A percentile compares a stretch with the other conserved stretches of the same genome.
These are phyloP conservation scores for Pseudozyma tsukubaensis DNA, from an alignment of 1,284 basidiomycete species.

Conservation along the genomic window DNA sequence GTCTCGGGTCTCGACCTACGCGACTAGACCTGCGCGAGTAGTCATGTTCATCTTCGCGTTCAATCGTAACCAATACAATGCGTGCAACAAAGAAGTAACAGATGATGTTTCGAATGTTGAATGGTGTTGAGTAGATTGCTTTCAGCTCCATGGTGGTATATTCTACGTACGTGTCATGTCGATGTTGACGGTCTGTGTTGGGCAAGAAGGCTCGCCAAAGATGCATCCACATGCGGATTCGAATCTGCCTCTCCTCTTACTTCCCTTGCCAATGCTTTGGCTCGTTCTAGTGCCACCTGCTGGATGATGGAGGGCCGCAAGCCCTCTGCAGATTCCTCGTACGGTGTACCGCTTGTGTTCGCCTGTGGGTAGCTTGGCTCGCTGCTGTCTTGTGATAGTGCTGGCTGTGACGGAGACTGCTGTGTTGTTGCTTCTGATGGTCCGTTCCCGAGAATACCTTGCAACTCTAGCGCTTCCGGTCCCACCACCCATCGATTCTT, in stretches of 20 bases:
- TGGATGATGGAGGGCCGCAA: slow-evolving; percentile 40
- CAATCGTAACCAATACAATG: too few species aligned
- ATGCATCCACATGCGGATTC: slow-evolving; percentile 16
- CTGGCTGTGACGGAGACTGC: slow-evolving; percentile 1
- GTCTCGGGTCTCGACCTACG: slow-evolving; percentile 48
- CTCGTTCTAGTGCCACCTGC: slow-evolving; percentile 42
- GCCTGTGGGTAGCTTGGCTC: neutral
- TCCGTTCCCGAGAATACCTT: slow-evolving; percentile 44
- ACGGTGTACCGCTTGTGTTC: neutral
- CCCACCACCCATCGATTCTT: slow-evolving; percentile 56
- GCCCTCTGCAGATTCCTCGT: neutral
- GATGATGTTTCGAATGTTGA: neutral
- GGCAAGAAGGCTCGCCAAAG: slow-evolving; percentile 31
- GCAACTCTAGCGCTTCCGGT: slow-evolving; percentile 51
- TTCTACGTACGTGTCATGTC: slow-evolving; percentile 8
- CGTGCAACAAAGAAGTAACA: neutral
- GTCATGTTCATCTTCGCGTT: too few species aligned
- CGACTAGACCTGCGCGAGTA: neutral
- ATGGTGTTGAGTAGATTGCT: slow-evolving; percentile 1
- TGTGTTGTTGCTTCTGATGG: neutral
- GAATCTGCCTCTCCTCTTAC: slow-evolving; percentile 19
- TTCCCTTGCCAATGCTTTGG: slow-evolving; percentile 40
- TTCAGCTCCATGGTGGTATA: slow-evolving; percentile 5
- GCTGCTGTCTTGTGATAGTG: neutral
- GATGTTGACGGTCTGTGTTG: slow-evolving; percentile 24